A percentile compares a stretch with the other conserved stretches of the same genome.
Evolutionary conservation across 495 filamentous ascomycete species (phyloP).

Genomic region (Neurospora sp.): DNA sequence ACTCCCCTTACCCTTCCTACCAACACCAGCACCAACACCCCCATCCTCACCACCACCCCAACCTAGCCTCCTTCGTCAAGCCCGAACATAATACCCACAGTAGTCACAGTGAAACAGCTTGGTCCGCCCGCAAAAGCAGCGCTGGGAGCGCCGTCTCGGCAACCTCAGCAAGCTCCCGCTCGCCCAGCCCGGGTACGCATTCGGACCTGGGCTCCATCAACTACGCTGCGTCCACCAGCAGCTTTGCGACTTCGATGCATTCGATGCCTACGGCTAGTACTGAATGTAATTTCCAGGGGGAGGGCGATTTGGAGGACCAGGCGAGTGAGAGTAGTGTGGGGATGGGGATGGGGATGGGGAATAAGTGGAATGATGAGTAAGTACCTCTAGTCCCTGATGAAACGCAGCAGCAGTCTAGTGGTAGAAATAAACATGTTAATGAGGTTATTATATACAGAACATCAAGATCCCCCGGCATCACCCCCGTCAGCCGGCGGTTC

Average conservation of each 20-base stretch:
- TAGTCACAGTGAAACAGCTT: neutral
- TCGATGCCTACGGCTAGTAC: neutral
- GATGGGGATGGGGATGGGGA: neutral
- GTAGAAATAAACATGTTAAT: neutral
- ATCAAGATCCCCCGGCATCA: neutral
- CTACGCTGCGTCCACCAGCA: constrained; percentile 14
- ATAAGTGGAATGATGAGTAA: constrained; percentile 16
- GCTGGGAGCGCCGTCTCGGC: neutral
- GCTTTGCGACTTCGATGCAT: constrained; percentile 12
- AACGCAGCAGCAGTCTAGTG: neutral
- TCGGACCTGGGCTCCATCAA: constrained; percentile 12
- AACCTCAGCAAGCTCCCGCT: constrained; percentile 13
- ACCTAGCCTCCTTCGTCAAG: neutral
- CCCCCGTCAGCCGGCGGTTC: constrained; percentile 4
- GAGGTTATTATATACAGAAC: neutral
- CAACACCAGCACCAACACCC: neutral
- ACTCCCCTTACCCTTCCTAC: neutral
- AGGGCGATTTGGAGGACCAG: constrained; percentile 9
- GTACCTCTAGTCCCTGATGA: too few species aligned
- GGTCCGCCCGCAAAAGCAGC: neutral
- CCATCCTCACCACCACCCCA: neutral
- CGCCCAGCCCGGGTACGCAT: constrained; percentile 8
- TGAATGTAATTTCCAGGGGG: constrained; percentile 6
- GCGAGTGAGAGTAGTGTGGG: constrained; percentile 4
- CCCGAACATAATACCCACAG: neutral